Conservation (phyloP, 208 protist species). For the Novymonas esmeraldas region DNA sequence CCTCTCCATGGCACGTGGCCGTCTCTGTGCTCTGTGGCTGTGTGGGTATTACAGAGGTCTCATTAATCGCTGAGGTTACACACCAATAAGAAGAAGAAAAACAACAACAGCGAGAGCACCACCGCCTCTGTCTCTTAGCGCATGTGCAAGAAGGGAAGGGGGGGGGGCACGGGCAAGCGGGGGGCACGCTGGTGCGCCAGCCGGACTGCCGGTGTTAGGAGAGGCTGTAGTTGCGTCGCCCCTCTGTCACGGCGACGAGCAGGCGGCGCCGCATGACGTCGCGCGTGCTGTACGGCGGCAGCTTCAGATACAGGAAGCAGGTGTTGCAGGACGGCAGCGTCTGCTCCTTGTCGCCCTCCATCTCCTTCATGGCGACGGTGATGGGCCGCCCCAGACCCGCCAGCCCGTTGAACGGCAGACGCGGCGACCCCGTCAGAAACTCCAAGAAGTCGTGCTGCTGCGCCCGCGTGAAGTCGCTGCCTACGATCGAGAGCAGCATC, state of each 20-base stretch:
- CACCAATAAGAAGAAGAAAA: too few relatives aligned
- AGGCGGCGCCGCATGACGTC: slow-evolving; percentile 78
- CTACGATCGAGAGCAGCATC: slow-evolving; percentile 76
- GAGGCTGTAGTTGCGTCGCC: slow-evolving; percentile 86
- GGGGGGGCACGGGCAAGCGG: too few relatives aligned
- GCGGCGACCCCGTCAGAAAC: slow-evolving; percentile 87
- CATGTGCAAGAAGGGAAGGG: too few relatives aligned
- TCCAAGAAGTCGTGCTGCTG: slow-evolving; percentile 87
- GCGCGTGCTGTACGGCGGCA: slow-evolving; percentile 80
- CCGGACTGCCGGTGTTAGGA: slow-evolving; percentile 45
- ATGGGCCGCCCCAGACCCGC: slow-evolving; percentile 72
- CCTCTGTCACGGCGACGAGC: slow-evolving; percentile 79
- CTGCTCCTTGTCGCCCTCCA: slow-evolving; percentile 65
- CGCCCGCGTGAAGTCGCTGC: slow-evolving; percentile 55
- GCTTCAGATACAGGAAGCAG: slow-evolving; percentile 92
- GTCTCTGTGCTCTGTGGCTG: too few relatives aligned
- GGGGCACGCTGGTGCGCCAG: too few relatives aligned
- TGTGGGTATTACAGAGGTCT: too few relatives aligned
- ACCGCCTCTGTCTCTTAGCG: too few relatives aligned
- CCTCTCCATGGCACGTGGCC: too few relatives aligned
- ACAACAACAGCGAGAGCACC: too few relatives aligned
- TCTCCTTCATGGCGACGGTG: slow-evolving; percentile 82
- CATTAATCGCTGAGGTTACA: too few relatives aligned
- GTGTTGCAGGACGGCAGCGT: slow-evolving; percentile 92
- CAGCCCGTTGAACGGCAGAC: slow-evolving; percentile 84